Evolutionary conservation across 495 filamentous ascomycete genomes (phyloP).

Genomic region (Thozetella sp.): DNA sequence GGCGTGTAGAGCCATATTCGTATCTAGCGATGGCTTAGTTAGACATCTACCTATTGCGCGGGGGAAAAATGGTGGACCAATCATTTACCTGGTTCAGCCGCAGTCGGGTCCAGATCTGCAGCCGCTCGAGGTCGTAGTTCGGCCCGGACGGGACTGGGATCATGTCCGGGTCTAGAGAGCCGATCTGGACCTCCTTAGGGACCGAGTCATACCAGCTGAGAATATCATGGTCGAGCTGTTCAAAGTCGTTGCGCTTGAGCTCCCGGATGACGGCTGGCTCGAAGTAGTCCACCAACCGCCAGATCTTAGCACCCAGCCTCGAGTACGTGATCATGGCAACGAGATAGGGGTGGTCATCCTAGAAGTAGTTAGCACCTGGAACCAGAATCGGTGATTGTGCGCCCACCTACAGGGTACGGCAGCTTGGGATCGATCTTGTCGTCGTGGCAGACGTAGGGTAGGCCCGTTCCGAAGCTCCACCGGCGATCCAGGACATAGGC

Average conservation of each 20-base stretch:
- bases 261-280: slow-evolving; percentile 49
- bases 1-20: slow-evolving; percentile 83
- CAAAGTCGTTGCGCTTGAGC: slow-evolving; percentile 64
- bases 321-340: slow-evolving; percentile 79
- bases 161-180: slow-evolving; percentile 12
- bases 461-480: slow-evolving; percentile 80
- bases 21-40: slow-evolving; percentile 34
- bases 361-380: slow-evolving; percentile 13
- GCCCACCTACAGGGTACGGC: slow-evolving; percentile 68
- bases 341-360: slow-evolving; percentile 74
- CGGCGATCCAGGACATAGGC: slow-evolving; percentile 78
- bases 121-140: slow-evolving; percentile 54
- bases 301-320: slow-evolving; percentile 76
- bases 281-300: slow-evolving; percentile 66
- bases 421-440: slow-evolving; percentile 80
- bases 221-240: slow-evolving; percentile 75
- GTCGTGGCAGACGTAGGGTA: slow-evolving; percentile 82
- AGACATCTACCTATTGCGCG: not conserved
- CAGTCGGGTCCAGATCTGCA: slow-evolving; percentile 63
- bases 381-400: not conserved
- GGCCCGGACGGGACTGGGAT: slow-evolving; percentile 19
- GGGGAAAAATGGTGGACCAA: not conserved
- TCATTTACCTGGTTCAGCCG: slow-evolving; percentile 66
- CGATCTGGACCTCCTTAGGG: slow-evolving; percentile 33
- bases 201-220: slow-evolving; percentile 70